phyloP scores from a whole-genome alignment of 805 yeast species.

The Yarrowia bubula region DNA sequence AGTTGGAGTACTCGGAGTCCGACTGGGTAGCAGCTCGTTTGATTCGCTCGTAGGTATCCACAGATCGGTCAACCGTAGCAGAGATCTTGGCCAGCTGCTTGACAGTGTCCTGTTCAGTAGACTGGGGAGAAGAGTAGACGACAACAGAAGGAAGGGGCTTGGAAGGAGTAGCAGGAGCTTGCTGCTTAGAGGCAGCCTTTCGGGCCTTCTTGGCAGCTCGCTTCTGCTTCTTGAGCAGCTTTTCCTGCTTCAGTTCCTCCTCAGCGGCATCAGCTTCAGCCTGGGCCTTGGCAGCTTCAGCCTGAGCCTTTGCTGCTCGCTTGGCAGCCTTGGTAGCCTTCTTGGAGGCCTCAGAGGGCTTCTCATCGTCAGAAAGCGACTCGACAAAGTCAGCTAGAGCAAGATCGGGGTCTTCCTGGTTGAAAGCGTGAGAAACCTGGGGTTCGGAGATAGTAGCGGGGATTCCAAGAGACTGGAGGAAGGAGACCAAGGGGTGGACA shows the following conservation, averaged over 20 bases:
- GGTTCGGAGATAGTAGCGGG: conserved; percentile 10
- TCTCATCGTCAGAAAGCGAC: conserved; percentile 7
- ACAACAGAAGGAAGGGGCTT: conserved; percentile 17
- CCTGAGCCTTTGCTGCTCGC: conserved; percentile 1
- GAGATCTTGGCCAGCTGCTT: background rate
- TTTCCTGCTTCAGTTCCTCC: background rate
- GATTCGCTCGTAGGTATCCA: conserved; percentile 27
- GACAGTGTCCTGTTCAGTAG: conserved; percentile 3
- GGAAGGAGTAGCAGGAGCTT: background rate
- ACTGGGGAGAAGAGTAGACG: conserved; percentile 21
- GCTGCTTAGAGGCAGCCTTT: background rate
- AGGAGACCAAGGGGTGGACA: background rate
- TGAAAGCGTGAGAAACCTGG: background rate
- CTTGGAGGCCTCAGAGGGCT: background rate
- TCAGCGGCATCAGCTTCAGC: background rate
- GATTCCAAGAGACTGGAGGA: conserved; percentile 3
- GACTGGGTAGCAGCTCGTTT: background rate
- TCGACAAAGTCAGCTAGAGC: conserved; percentile 19
- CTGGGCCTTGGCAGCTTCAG: conserved; percentile 4
- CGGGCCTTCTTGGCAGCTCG: background rate
- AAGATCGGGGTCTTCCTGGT: conserved; percentile 3
- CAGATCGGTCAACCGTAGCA: background rate
- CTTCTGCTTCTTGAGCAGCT: background rate
- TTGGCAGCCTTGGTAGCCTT: background rate
- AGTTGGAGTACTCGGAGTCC: conserved; percentile 29